These are phyloP conservation scores for Fusarium sambucinum DNA, from an alignment of 2,329 filamentous ascomycete genomes.

Conservation along the genomic window DNA sequence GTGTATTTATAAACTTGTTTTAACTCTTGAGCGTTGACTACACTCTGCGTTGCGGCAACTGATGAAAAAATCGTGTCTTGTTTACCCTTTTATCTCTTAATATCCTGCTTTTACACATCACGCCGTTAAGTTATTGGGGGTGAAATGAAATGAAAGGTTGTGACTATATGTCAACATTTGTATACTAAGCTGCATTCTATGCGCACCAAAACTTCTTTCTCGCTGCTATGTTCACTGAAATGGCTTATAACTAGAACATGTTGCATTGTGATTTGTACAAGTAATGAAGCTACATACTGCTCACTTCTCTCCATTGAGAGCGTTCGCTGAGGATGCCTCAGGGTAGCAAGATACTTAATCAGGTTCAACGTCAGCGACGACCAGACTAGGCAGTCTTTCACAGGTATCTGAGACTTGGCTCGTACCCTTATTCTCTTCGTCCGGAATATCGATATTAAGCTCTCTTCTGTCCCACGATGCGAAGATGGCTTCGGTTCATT, in stretches of 20 bases:
- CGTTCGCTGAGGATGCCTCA: background rate
- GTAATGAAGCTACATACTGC: background rate
- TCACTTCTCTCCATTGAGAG: background rate
- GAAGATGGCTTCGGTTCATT: background rate
- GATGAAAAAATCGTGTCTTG: background rate
- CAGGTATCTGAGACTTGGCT: background rate
- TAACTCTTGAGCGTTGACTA: background rate
- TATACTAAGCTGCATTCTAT: background rate
- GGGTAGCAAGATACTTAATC: background rate
- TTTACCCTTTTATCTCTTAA: background rate
- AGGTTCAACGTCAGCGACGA: too few relatives aligned
- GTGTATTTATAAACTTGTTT: slow-evolving; percentile 21
- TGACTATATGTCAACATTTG: background rate
- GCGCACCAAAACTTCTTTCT: background rate
- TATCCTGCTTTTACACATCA: too few relatives aligned
- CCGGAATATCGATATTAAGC: background rate
- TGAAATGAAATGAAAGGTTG: background rate
- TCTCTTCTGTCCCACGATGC: background rate
- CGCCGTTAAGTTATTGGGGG: too few relatives aligned
- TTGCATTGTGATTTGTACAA: background rate
- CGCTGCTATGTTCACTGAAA: background rate
- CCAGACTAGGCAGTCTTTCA: background rate
- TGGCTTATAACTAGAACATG: too few relatives aligned
- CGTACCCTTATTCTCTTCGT: too few relatives aligned
- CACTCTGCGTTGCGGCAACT: background rate